Evolutionary conservation across 2,329 filamentous ascomycete genomes (phyloP), one percentile per base, ranked within the genome.

Genomic region (Podosphaera leucotricha): DNA sequence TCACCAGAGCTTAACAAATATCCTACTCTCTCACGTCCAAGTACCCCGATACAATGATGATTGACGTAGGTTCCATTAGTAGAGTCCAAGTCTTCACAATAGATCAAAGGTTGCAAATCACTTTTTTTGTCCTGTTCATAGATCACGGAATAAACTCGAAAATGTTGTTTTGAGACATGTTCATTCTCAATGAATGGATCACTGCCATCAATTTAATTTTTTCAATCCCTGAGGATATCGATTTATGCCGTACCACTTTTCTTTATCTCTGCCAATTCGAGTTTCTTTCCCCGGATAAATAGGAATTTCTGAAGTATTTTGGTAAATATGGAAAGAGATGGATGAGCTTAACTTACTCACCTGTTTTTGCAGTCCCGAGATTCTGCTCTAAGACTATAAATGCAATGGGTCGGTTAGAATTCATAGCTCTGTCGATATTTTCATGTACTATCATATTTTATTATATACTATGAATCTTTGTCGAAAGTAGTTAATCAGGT

Each of bases 51-150:
- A 15, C 62, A 56, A 0, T 53, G 41, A 0, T 56, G 61, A 46
- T 73, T 71, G 33, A 75, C 64, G 43, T 60, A 66, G 0, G 70
- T 74, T 2, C 71, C 71, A 44, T 67, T 68, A 15, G 58, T 59
- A 3, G 71, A 73, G 43, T 65, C 64, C 20, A 66, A 64, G 49
- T 75, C 71, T 13, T 70, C 66, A 22, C 72, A 68, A 48, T 72
- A 75, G 36, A 74, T 55, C 44, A 71, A 56, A 3, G 61, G 59
- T 13, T 52, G 54, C 19, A 50, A 46, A 8, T 49, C 43, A 24
- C 26, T 22, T 2, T 44, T 33, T n/a, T 49, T 40, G 4, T 45
- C 22, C n/a, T 50, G 40, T 18, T 54, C 51, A 47, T 71, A 71
- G 8, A 65, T 53, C 36, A 74, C 58, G 1, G 65, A 66, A 52